Conservation (phyloP, 306 rosid species). For the Corylus americana region DNA sequence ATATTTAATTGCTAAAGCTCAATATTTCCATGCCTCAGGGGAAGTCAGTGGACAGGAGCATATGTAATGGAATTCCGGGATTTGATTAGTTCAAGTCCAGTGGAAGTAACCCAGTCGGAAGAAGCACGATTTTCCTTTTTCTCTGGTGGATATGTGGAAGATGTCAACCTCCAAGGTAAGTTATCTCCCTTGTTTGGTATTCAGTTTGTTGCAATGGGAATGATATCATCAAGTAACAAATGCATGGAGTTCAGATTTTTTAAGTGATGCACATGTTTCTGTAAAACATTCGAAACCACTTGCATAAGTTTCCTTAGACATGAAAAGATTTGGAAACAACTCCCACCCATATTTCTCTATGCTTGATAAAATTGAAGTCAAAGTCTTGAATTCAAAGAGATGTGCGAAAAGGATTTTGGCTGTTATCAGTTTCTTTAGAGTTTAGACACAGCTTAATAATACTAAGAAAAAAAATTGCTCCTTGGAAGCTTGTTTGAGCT, state of each 20-base stretch:
- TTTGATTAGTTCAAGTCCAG: conserved; percentile 49
- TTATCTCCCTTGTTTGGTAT: conserved; percentile 12
- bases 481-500: too few species aligned
- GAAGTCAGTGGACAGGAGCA: conserved; percentile 90
- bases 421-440: too few species aligned
- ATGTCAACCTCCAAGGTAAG: conserved; percentile 65
- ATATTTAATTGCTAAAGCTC: conserved; percentile 11
- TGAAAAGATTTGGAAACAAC: not conserved
- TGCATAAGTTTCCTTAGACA: not conserved
- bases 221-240: not conserved
- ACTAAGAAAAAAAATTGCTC: too few species aligned
- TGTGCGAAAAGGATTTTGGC: too few species aligned
- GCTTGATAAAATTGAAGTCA: too few species aligned
- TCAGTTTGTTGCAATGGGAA: conserved; percentile 9
- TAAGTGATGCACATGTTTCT: not conserved
- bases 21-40: conserved; percentile 46
- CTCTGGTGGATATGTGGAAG: conserved; percentile 82
- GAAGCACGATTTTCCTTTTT: conserved; percentile 87
- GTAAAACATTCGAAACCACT: not conserved
- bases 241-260: not conserved
- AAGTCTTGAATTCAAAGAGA: not conserved
- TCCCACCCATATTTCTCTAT: not conserved
- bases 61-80: conserved; percentile 72
- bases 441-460: too few species aligned
- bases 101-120: conserved; percentile 41